These are phyloP conservation scores for Blastobotrys capitulatus DNA, from an alignment of 1,139 yeast genomes.

Conservation along the genomic window DNA sequence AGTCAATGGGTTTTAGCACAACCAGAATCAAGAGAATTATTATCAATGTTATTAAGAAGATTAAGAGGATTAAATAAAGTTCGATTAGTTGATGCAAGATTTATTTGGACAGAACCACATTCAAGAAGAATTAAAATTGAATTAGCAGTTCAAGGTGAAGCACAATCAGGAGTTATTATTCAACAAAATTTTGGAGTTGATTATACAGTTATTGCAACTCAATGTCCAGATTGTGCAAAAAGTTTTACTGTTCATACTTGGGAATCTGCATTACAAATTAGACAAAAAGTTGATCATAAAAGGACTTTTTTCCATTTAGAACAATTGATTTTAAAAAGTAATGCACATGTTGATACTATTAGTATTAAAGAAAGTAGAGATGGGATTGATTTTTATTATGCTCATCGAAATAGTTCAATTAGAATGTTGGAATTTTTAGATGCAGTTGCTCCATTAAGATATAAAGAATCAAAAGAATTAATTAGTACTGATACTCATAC, in stretches of 20 bases:
- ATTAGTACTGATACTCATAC: conserved; percentile 91
- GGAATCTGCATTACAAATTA: conserved; percentile 95
- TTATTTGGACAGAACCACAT: conserved; percentile 99
- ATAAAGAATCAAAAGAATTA: conserved; percentile 84
- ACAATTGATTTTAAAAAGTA: conserved; percentile 87
- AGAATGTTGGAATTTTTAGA: conserved; percentile 88
- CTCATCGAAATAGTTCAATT: conserved; percentile 84
- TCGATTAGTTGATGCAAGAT: conserved; percentile 86
- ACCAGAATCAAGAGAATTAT: conserved; percentile 84
- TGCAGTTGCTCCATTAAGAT: conserved; percentile 82
- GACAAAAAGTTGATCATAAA: conserved; percentile 96
- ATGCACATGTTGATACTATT: conserved; percentile 92
- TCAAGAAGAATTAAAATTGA: conserved; percentile 90
- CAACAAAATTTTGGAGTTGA: conserved; percentile 97
- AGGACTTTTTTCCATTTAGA: conserved; percentile 93
- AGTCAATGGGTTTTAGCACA: conserved; percentile 88
- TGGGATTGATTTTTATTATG: conserved; percentile 90
- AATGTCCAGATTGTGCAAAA: conserved; percentile 98
- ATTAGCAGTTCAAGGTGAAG: conserved; percentile 95
- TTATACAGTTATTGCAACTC: conserved; percentile 90
- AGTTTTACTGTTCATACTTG: conserved; percentile 94
- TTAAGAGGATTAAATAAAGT: conserved; percentile 85
- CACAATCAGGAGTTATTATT: conserved; percentile 69
- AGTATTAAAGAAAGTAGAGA: conserved; percentile 89
- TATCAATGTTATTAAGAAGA: conserved; percentile 84